These are phyloP conservation scores for Arachis monticola DNA, from an alignment of 331 rosid species.

Conservation along the genomic window DNA sequence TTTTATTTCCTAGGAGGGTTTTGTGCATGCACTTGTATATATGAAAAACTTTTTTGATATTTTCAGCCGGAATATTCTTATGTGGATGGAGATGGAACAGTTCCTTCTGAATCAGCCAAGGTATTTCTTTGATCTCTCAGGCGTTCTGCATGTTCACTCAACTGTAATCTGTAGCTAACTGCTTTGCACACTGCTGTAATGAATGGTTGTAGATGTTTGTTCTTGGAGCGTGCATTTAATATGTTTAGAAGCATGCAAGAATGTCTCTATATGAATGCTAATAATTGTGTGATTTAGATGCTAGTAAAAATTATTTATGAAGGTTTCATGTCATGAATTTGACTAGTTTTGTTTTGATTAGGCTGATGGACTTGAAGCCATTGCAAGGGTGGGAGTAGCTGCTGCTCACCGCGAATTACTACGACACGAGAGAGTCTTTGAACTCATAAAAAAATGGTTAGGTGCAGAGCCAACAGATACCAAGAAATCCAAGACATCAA, in stretches of 20 bases:
- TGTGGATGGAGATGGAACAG: slow-evolving; percentile 92
- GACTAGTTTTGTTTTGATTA: slow-evolving; percentile 33
- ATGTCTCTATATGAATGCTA: neutral
- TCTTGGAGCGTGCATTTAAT: neutral
- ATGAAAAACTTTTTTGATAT: slow-evolving; percentile 34
- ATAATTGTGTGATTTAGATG: neutral
- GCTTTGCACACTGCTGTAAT: slow-evolving; percentile 5
- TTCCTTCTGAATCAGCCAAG: slow-evolving; percentile 91
- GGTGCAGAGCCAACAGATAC: slow-evolving; percentile 55
- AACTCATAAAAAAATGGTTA: slow-evolving; percentile 69
- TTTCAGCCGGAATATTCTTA: slow-evolving; percentile 80
- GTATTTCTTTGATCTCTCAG: slow-evolving; percentile 46
- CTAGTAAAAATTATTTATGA: neutral
- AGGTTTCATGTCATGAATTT: slow-evolving; percentile 4
- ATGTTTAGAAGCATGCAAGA: neutral
- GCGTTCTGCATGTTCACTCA: slow-evolving; percentile 27
- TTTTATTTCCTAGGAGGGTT: slow-evolving; percentile 13
- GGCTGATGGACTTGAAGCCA: slow-evolving; percentile 86
- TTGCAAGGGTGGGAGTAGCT: slow-evolving; percentile 72
- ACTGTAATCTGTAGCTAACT: slow-evolving; percentile 4
- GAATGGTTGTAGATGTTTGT: too few relatives aligned
- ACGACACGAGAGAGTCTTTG: slow-evolving; percentile 56
- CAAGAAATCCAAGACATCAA: slow-evolving; percentile 60
- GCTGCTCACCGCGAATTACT: slow-evolving; percentile 71
- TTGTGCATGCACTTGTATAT: neutral